Percentiles rank a stretch among this genome's conserved stretches.
These are phyloP conservation scores for Botrytis tulipae DNA, from an alignment of 2,329 filamentous ascomycete species.

Conservation along the genomic window DNA sequence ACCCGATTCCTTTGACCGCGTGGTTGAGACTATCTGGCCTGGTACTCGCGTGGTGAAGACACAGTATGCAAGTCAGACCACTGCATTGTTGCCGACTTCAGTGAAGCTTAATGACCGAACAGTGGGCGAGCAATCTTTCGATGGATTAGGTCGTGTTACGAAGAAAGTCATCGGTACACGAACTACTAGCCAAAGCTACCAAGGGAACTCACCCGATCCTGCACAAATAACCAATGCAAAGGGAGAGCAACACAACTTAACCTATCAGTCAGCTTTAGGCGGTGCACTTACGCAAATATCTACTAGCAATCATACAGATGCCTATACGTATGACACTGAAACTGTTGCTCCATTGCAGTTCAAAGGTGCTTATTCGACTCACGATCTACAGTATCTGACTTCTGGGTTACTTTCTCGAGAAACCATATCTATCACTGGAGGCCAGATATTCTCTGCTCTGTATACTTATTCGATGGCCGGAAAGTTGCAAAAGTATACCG, in stretches of 20 bases:
- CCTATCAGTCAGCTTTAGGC: neutral
- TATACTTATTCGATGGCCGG: constrained; percentile 11
- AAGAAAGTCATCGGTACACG: neutral
- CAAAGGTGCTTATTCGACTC: neutral
- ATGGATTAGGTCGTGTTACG: constrained; percentile 15
- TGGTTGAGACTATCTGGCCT: constrained; percentile 13
- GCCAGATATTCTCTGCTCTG: neutral
- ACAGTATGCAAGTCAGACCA: constrained; percentile 15
- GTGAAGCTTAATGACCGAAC: neutral
- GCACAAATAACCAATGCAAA: constrained; percentile 6
- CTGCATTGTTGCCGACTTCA: constrained; percentile 1
- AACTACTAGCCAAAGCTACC: constrained; percentile 11
- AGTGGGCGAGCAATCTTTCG: constrained; percentile 8
- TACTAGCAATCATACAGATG: constrained; percentile 4
- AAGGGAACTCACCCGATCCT: constrained; percentile 9
- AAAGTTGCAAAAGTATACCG: constrained; percentile 10
- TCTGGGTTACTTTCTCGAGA: constrained; percentile 10
- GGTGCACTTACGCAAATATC: neutral
- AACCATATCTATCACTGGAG: neutral
- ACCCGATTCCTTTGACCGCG: constrained; percentile 13
- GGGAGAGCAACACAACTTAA: neutral
- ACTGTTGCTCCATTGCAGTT: constrained; percentile 3
- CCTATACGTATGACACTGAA: neutral
- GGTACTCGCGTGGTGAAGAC: constrained; percentile 11
- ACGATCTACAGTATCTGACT: constrained; percentile 7